Conservation (phyloP, 176 grass and related monocot genomes). For the Oryza rufipogon region DNA sequence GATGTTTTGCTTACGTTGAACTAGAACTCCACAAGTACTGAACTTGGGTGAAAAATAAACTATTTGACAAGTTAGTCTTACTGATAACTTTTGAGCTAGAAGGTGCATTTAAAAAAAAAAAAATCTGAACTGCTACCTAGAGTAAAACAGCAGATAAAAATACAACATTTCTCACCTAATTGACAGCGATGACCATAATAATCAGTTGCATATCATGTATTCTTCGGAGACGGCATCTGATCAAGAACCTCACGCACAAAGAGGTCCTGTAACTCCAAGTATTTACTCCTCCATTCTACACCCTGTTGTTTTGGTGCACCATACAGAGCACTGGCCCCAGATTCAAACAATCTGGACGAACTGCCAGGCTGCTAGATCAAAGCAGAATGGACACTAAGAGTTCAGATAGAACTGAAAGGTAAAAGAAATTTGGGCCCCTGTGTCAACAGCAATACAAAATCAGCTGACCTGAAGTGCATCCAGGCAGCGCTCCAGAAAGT, state of each 20-base stretch:
- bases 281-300: constrained; percentile 53
- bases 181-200: constrained; percentile 12
- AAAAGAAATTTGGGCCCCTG: background rate
- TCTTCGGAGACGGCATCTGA: constrained; percentile 19
- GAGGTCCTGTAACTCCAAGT: constrained; percentile 58
- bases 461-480: constrained; percentile 55
- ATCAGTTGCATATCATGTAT: constrained; percentile 18
- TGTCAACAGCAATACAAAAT: constrained; percentile 30
- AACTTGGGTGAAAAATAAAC: background rate
- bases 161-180: constrained; percentile 21
- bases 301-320: constrained; percentile 39
- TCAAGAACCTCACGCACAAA: constrained; percentile 47
- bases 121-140: background rate
- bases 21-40: background rate
- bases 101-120: too few relatives aligned
- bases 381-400: constrained; percentile 24
- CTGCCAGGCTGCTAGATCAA: constrained; percentile 32
- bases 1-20: background rate
- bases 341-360: constrained; percentile 34
- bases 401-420: background rate
- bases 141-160: constrained; percentile 1
- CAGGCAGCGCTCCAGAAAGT: constrained; percentile 37
- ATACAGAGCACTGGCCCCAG: constrained; percentile 5
- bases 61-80: background rate
- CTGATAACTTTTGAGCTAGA: background rate